phyloP scores from a whole-genome alignment of 2,329 filamentous ascomycete species.

The Xylaria sp. region DNA sequence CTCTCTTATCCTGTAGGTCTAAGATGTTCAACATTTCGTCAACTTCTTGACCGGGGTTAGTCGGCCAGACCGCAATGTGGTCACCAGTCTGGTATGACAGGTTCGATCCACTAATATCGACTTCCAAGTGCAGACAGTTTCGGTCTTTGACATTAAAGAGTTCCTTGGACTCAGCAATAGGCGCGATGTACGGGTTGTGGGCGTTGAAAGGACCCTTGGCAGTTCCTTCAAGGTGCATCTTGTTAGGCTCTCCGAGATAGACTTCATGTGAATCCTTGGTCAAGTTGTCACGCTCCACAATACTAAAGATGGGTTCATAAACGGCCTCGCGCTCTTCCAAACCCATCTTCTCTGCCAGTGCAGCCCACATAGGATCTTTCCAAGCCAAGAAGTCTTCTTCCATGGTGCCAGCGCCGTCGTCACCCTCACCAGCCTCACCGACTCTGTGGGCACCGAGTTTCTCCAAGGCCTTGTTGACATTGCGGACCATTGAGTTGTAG shows the following conservation, averaged over 20 bases:
- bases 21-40: slow-evolving; percentile 85
- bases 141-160: slow-evolving; percentile 87
- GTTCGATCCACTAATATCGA: slow-evolving; percentile 88
- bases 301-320: slow-evolving; percentile 90
- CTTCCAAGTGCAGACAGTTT: slow-evolving; percentile 96
- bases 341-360: slow-evolving; percentile 80
- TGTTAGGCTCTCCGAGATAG: slow-evolving; percentile 95
- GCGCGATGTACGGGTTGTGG: slow-evolving; percentile 96
- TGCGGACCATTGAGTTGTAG: slow-evolving; percentile 98
- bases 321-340: slow-evolving; percentile 94
- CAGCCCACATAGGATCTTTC: slow-evolving; percentile 99
- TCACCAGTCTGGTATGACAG: slow-evolving; percentile 95
- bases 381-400: slow-evolving; percentile 98
- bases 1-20: slow-evolving; percentile 75
- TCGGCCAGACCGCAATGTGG: slow-evolving; percentile 97
- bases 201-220: slow-evolving; percentile 92
- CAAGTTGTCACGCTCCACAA: slow-evolving; percentile 77
- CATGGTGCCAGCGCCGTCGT: slow-evolving; percentile 98
- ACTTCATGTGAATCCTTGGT: slow-evolving; percentile 78
- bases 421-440: slow-evolving; percentile 89
- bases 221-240: slow-evolving; percentile 86
- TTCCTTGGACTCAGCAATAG: slow-evolving; percentile 88
- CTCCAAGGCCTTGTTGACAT: slow-evolving; percentile 79
- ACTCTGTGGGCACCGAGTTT: slow-evolving; percentile 85
- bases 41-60: slow-evolving; percentile 90